Evolutionary conservation across 371 early-diverging fungal species (phyloP).

Genomic region (Zancudomyces culisetae): DNA sequence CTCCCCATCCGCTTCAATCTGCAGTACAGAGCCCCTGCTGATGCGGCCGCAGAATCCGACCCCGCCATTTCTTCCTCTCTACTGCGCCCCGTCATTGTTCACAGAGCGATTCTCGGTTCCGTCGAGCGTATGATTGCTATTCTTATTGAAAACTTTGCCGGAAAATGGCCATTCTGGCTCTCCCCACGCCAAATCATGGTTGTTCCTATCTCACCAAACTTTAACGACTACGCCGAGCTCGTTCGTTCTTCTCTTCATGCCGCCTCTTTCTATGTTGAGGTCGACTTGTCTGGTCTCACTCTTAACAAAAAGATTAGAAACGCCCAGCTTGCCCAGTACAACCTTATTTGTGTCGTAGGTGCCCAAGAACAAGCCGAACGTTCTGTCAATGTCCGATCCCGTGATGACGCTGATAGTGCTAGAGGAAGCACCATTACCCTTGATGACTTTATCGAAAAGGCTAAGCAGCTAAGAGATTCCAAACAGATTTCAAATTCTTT

Average conservation of each 20-base stretch:
- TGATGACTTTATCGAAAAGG: neutral
- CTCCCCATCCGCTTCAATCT: constrained; percentile 85
- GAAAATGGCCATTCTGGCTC: constrained; percentile 98
- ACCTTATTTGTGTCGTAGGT: constrained; percentile 91
- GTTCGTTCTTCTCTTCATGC: constrained; percentile 34
- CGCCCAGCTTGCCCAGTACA: constrained; percentile 67
- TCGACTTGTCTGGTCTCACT: constrained; percentile 69
- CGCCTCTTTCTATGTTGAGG: constrained; percentile 71
- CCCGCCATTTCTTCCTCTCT: constrained; percentile 12
- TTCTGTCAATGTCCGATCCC: constrained; percentile 81
- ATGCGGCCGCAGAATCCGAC: constrained; percentile 1
- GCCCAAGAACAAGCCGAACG: constrained; percentile 63
- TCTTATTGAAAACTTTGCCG: constrained; percentile 87
- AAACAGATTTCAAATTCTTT: neutral
- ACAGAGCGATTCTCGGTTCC: constrained; percentile 97
- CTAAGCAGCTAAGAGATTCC: neutral
- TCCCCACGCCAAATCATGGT: constrained; percentile 90
- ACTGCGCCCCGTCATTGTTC: constrained; percentile 94
- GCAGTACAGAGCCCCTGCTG: constrained; percentile 49
- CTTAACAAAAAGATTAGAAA: constrained; percentile 93
- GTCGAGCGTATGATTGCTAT: constrained; percentile 97
- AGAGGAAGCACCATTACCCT: neutral
- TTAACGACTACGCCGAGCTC: constrained; percentile 45
- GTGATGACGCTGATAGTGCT: constrained; percentile 32
- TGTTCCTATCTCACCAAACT: constrained; percentile 53